Evolutionary conservation across 2,329 filamentous ascomycete genomes (phyloP).

Genomic region (Colletotrichum aenigma): DNA sequence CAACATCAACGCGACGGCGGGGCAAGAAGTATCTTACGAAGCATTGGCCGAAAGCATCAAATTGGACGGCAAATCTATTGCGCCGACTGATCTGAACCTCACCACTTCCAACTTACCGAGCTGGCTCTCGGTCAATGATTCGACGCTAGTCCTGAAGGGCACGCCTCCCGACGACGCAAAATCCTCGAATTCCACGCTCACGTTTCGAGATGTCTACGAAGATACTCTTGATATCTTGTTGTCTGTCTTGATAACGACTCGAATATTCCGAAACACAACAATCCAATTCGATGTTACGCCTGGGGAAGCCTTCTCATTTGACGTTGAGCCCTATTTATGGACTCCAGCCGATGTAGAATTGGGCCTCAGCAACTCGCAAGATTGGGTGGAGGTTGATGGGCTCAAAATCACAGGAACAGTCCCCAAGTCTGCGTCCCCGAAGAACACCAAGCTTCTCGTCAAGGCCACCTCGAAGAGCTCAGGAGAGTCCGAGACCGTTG

Average conservation of each 20-base stretch:
- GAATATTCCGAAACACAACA: slow-evolving; percentile 44
- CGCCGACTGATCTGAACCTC: slow-evolving; percentile 56
- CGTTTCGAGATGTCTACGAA: slow-evolving; percentile 62
- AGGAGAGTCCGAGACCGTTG: slow-evolving; percentile 38
- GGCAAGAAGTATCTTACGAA: slow-evolving; percentile 55
- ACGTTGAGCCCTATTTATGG: slow-evolving; percentile 46
- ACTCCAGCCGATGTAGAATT: slow-evolving; percentile 43
- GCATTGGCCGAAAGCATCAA: slow-evolving; percentile 55
- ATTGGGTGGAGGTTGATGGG: slow-evolving; percentile 48
- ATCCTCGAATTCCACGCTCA: slow-evolving; percentile 67
- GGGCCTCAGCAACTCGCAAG: slow-evolving; percentile 34
- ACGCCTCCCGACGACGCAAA: slow-evolving; percentile 63
- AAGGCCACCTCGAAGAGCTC: slow-evolving; percentile 36
- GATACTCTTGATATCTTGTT: slow-evolving; percentile 63
- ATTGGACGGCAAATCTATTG: slow-evolving; percentile 60
- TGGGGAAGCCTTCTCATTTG: slow-evolving; percentile 45
- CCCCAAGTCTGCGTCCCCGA: slow-evolving; percentile 35
- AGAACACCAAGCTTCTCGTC: slow-evolving; percentile 28
- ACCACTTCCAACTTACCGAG: slow-evolving; percentile 58
- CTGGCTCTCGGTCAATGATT: slow-evolving; percentile 72
- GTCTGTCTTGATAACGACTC: slow-evolving; percentile 37
- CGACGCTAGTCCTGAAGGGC: slow-evolving; percentile 67
- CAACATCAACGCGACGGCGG: slow-evolving; percentile 60
- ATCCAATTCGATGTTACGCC: slow-evolving; percentile 43
- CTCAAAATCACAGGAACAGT: slow-evolving; percentile 45